Conservation (phyloP, 306 rosid species). For the Acacia acuminata region DNA sequence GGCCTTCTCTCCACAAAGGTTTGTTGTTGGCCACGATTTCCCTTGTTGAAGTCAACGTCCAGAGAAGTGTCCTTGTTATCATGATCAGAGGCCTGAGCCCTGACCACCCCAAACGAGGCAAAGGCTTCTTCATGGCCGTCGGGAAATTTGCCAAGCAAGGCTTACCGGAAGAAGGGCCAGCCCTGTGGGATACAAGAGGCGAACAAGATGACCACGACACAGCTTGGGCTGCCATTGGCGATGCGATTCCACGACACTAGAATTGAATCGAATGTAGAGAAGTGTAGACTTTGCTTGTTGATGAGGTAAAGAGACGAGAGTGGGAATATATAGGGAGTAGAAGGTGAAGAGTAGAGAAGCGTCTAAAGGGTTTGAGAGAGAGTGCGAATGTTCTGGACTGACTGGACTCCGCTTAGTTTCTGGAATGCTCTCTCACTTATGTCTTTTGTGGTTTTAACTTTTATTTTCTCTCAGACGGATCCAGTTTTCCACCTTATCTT, state of each 20-base stretch:
- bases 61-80: slow-evolving; percentile 55
- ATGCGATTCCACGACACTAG: neutral
- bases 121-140: neutral
- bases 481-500: no score
- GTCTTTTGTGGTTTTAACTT: neutral
- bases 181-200: slow-evolving; percentile 39
- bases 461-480: neutral
- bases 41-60: slow-evolving; percentile 53
- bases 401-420: slow-evolving; percentile 33
- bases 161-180: slow-evolving; percentile 9
- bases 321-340: slow-evolving; percentile 45
- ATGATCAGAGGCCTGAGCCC: slow-evolving; percentile 45
- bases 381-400: slow-evolving; percentile 49
- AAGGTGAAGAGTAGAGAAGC: slow-evolving; percentile 50
- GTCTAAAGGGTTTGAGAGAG: slow-evolving; percentile 45
- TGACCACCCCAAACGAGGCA: slow-evolving; percentile 31
- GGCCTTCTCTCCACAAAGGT: slow-evolving; percentile 53
- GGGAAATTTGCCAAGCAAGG: slow-evolving; percentile 48
- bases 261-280: neutral
- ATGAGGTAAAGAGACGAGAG: neutral
- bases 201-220: slow-evolving; percentile 43
- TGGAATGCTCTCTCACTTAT: slow-evolving; percentile 40
- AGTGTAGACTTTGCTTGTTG: neutral
- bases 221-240: slow-evolving; percentile 65
- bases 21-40: slow-evolving; percentile 46